Evolutionary conservation across 495 filamentous ascomycete species (phyloP).

Genomic region (Parachaetomium inaequale): DNA sequence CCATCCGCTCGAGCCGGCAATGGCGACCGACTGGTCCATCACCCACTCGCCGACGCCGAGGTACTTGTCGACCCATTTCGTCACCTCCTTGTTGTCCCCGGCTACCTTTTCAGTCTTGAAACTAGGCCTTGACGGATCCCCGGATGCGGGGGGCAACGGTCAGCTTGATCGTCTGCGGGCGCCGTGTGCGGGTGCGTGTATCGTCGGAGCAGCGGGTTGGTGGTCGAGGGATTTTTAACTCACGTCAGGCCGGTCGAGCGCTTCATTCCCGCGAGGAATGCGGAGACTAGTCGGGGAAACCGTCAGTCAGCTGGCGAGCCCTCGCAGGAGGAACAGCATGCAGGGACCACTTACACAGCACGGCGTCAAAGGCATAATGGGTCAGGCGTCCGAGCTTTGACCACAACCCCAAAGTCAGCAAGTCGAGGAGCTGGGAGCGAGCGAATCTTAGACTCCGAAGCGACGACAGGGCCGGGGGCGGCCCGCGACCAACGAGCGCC

Average conservation of each 20-base stretch:
- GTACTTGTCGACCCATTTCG: conserved; percentile 91
- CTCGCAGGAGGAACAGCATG: neutral
- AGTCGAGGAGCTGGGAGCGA: conserved; percentile 53
- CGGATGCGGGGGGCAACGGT: conserved; percentile 19
- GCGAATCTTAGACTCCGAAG: conserved; percentile 37
- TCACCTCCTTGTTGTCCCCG: conserved; percentile 74
- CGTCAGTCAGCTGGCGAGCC: neutral
- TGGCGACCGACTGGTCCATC: conserved; percentile 92
- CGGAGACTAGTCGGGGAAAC: conserved; percentile 65
- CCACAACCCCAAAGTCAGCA: conserved; percentile 58
- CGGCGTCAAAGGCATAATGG: conserved; percentile 96
- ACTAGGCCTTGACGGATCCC: conserved; percentile 64
- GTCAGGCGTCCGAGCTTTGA: conserved; percentile 84
- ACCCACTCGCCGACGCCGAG: conserved; percentile 95
- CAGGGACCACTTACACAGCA: conserved; percentile 67
- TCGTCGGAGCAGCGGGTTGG: neutral
- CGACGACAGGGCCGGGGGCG: conserved; percentile 15
- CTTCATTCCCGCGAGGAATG: conserved; percentile 93
- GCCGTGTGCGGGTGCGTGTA: neutral
- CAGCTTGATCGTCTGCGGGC: conserved; percentile 22
- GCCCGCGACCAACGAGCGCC: conserved; percentile 7
- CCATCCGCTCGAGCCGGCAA: conserved; percentile 79
- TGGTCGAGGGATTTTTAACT: conserved; percentile 41
- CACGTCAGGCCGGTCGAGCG: conserved; percentile 97
- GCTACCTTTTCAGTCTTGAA: conserved; percentile 80